Evolutionary conservation across 2,329 filamentous ascomycete species (phyloP), one percentile per base, ranked within the genome.

Genomic region (Didymella keratinophila): DNA sequence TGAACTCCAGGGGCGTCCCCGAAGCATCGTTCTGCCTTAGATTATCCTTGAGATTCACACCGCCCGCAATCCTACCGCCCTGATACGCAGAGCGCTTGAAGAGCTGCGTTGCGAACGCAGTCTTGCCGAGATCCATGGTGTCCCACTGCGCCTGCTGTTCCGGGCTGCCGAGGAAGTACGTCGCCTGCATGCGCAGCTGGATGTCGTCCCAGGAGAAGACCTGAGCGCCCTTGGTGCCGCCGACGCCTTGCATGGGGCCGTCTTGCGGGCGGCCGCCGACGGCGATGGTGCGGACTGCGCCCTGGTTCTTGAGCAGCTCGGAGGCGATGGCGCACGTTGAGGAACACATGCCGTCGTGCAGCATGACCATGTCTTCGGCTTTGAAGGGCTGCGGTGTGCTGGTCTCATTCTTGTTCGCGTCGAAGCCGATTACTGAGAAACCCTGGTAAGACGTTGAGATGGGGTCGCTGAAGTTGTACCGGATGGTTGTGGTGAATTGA

Each of bases 261-360:
- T 66, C 65, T 50, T 74, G 73, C 0, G 79, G 78, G 0, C 77
- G 76, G 10, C 79, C 80, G 21, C 79, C 80, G 2, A 82, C 66
- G 5, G 73, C 76, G 49, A 82, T 75, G 37, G 76, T 78, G 44
- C 77, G 75, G 32, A 81, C 75, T 25, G 73, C 76, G 10, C 73
- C 79, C 69, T 81, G 78, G 47, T 79, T 78, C 20, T 78, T 77
- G 68, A 81, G 78, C 4, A 81, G 68, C 58, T 81, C 79, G n/a
- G 72, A 69, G 59, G 78, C 79, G 58, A 81, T 78, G 39, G 78
- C 77, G 68, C 80, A 82, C n/a, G 79, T 81, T 0, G 74, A 78
- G 1, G 78, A 78, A 65, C 80, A 82, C 73, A 78, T 78, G 55
- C 79, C 79, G 52, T 82, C 80, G 61, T 76, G 71, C 3, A 80